Evolutionary conservation across 345 rosid species (phyloP), one percentile per base, ranked within the genome.

Genomic region (Gossypium sturtianum): DNA sequence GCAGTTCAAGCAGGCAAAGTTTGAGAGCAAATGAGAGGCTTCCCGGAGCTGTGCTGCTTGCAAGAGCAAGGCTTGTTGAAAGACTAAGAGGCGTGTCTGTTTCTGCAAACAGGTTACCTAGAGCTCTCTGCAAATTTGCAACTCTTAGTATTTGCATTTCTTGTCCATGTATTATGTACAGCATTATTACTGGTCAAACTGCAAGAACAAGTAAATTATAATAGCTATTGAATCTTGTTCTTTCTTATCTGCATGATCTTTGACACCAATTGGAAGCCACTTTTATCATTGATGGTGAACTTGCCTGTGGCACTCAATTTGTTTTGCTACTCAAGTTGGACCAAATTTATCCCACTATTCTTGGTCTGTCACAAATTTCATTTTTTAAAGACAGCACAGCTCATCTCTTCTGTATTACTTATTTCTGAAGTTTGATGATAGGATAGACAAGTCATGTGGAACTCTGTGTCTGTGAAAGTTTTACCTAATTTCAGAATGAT

Each of bases 31-130:
- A 78, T 44, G 94, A 90, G 43, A 86, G 98, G 86, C 98, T 95
- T 76, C 99, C 99, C 57, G 97, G 97, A 60, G 79, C 96, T 71
- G 99, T 95, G 74, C 83, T 91, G 34, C 98, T 91, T 75, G 99
- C 99, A 23, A 91, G 97, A 82, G 97, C 81, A 74, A 90, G 98
- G 83, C 98, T 95, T 82, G 82, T 87, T 80, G 98, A 92, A 86
- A 88, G 99, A 84, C 80, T 95, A 68, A 87, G 98, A 82, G 96
- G 96, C 23, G 90, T 89, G 41, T 82, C 94, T 49, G 76, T 85
- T 53, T 83, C 95, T 82, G 85, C 54, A 71, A 80, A 84, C 89
- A 90, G 98, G 97, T 91, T 34, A 51, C 61, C 19, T 53, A 44
- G 17, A 15, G 19, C 61, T 25, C 25, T 54, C 8, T 75, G 3